Evolutionary conservation across 2,329 filamentous ascomycete species (phyloP), one percentile per base, ranked within the genome.

Genomic region (Dothidotthia symphoricarpi): DNA sequence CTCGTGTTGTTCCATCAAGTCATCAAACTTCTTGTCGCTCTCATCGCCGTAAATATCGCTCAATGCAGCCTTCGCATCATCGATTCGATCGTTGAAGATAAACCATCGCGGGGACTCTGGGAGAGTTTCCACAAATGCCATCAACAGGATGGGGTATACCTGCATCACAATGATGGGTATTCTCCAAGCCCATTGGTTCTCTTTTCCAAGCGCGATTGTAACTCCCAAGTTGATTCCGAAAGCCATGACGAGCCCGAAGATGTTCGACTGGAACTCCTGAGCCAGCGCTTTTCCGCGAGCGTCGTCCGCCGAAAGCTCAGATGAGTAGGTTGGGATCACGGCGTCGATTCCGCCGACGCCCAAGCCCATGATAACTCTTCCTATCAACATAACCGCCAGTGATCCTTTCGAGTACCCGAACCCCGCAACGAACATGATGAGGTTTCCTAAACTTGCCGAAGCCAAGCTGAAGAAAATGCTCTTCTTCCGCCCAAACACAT

Each of bases 261-360:
- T 82, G 47, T 83, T 83, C 58, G 74, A 75, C 55, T 82, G 79
- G 51, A 83, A 83, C 49, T 82, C 78, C 52, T 83, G 76, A 1
- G 78, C 78, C 28, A 83, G 59, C 1, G 79, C 77, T 48, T 74
- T 75, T 5, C 80, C 79, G 29, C 79, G 65, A 2, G 75, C 70
- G 32, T 74, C 74, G 51, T 81, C 78, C n/a, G 72, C 72, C 3
- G 72, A 69, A 22, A 82, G 65, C 52, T 82, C 79, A 11, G 72
- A 72, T 39, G 70, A 75, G 61, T 82, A 82, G 1, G 80, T 75
- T 0, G 80, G 79, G 16, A 82, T 80, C 0, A 81, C 76, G 12
- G 72, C 70, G 53, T 83, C 79, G 24, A 82, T 76, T 1, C 80
- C 79, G 15, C 80, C 79, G 1, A 81, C 75, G 2, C 77, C 77